Conservation (phyloP, 2,329 filamentous ascomycete species). For the Magnaporthiopsis rhizophila region DNA sequence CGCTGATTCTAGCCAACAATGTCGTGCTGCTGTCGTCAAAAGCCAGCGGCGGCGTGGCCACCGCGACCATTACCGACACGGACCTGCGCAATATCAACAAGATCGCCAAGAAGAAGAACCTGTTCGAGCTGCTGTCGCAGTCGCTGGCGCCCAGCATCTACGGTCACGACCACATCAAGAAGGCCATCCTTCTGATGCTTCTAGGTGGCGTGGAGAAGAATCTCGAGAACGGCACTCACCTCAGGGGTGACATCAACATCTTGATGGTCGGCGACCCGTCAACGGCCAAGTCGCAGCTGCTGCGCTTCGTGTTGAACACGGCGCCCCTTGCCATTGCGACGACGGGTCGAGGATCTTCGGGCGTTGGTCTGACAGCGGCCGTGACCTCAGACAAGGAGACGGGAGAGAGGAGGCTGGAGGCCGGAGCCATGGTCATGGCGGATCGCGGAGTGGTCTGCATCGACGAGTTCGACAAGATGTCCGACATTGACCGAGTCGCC, state of each 20-base stretch:
- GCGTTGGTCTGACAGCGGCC: constrained; percentile 93
- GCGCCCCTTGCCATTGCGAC: constrained; percentile 94
- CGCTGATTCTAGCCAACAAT: constrained; percentile 88
- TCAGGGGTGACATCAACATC: constrained; percentile 98
- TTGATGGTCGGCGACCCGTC: constrained; percentile 98
- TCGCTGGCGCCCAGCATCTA: constrained; percentile 95
- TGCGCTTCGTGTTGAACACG: constrained; percentile 95
- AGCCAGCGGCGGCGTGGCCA: constrained; percentile 86
- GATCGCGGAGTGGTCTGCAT: constrained; percentile 98
- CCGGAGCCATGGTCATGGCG: constrained; percentile 96
- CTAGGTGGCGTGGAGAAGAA: constrained; percentile 98
- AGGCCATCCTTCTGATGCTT: constrained; percentile 91
- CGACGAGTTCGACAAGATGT: constrained; percentile 99
- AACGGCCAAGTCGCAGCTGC: constrained; percentile 94
- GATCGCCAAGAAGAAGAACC: constrained; percentile 84
- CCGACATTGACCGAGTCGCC: constrained; percentile 91
- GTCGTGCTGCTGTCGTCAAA: constrained; percentile 92
- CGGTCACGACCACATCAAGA: constrained; percentile 96
- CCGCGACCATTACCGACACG: constrained; percentile 86
- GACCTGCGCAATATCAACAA: constrained; percentile 99
- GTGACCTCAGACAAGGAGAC: constrained; percentile 97
- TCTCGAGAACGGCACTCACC: constrained; percentile 91
- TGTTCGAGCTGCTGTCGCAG: constrained; percentile 88
- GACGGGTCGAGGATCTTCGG: constrained; percentile 91
- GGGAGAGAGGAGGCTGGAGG: constrained; percentile 86